Conservation (phyloP, 805 yeast genomes). For the Wilhelminamyces savonicus region DNA sequence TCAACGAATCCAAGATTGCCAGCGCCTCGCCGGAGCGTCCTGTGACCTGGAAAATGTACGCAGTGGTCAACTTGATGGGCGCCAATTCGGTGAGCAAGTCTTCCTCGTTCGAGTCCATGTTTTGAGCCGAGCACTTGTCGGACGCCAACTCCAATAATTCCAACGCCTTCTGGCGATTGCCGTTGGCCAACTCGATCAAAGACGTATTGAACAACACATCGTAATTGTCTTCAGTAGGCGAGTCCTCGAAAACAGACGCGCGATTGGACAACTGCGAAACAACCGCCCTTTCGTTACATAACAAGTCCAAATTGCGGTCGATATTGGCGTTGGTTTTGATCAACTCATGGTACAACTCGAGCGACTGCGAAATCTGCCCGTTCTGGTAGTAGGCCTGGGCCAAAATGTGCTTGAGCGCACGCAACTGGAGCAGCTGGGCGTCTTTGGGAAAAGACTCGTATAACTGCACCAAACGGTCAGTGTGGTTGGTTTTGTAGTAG, state of each 20-base stretch:
- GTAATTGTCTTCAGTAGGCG: conserved; percentile 27
- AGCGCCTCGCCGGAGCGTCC: conserved; percentile 6
- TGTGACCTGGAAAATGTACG: conserved; percentile 40
- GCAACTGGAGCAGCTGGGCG: conserved; percentile 11
- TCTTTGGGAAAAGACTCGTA: conserved; percentile 3
- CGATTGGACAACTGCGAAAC: conserved; percentile 43
- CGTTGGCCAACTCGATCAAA: conserved; percentile 38
- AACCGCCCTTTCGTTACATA: conserved; percentile 65
- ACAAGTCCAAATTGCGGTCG: conserved; percentile 45
- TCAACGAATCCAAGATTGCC: conserved; percentile 3
- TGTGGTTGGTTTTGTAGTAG: conserved; percentile 49
- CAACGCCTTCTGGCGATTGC: conserved; percentile 35
- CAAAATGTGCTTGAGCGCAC: conserved; percentile 41
- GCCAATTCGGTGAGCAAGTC: conserved; percentile 48
- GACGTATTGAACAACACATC: conserved; percentile 60
- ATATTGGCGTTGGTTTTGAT: conserved; percentile 24
- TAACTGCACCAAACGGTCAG: conserved; percentile 17
- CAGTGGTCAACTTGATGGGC: conserved; percentile 57
- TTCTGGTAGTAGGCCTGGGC: conserved; percentile 50
- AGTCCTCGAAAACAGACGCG: neutral
- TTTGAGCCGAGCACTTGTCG: conserved; percentile 29
- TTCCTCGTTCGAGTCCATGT: conserved; percentile 27
- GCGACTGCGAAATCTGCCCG: conserved; percentile 39
- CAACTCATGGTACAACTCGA: conserved; percentile 39
- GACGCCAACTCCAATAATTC: conserved; percentile 41